These are phyloP conservation scores for Oidium heveae DNA, from an alignment of 2,329 filamentous ascomycete species.

Conservation along the genomic window DNA sequence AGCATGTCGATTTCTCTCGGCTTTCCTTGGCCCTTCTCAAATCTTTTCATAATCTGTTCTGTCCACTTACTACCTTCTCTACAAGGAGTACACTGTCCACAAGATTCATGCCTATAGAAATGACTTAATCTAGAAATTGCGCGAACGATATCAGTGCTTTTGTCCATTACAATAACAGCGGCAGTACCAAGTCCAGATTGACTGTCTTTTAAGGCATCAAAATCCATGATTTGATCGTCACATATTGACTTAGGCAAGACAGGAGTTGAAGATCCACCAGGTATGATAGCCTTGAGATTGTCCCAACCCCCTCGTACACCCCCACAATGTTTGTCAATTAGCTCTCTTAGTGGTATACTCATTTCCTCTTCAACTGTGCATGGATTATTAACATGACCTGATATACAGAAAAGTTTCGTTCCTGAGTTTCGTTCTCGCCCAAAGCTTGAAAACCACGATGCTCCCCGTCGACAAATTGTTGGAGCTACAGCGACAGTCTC, in stretches of 20 bases:
- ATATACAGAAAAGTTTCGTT: slow-evolving; percentile 97
- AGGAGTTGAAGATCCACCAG: slow-evolving; percentile 86
- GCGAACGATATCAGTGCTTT: slow-evolving; percentile 85
- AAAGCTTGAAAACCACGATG: slow-evolving; percentile 78
- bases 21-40: slow-evolving; percentile 73
- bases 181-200: slow-evolving; percentile 94
- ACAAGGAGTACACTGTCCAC: slow-evolving; percentile 98
- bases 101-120: slow-evolving; percentile 97
- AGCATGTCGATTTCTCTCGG: slow-evolving; percentile 97
- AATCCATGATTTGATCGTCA: slow-evolving; percentile 96
- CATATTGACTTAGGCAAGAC: slow-evolving; percentile 77
- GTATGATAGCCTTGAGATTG: slow-evolving; percentile 84
- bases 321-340: slow-evolving; percentile 96
- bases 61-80: slow-evolving; percentile 98
- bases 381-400: slow-evolving; percentile 95
- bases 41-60: slow-evolving; percentile 93
- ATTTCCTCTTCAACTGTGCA: slow-evolving; percentile 98
- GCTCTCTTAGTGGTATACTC: slow-evolving; percentile 84
- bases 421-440: slow-evolving; percentile 90
- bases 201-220: slow-evolving; percentile 90
- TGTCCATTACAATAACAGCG: slow-evolving; percentile 97
- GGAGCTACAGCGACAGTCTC: slow-evolving; percentile 90
- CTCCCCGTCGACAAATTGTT: slow-evolving; percentile 82
- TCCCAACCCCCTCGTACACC: slow-evolving; percentile 95
- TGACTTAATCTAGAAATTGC: slow-evolving; percentile 79